phyloP scores from a whole-genome alignment of 345 rosid genomes.

The Rhodomyrtus tomentosa region DNA sequence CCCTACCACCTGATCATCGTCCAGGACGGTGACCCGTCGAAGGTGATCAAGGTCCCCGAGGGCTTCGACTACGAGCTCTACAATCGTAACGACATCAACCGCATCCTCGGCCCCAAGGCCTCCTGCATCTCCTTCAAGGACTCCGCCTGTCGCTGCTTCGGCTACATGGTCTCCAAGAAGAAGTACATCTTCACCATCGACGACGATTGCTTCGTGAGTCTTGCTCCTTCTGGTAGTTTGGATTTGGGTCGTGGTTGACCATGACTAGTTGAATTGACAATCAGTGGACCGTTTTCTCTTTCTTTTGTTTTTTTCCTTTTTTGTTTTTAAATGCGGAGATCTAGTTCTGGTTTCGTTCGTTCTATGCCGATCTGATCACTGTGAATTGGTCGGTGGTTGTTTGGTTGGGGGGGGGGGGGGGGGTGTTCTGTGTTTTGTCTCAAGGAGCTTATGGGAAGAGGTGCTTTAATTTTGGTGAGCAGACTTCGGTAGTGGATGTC shows the following conservation, averaged over 20 bases:
- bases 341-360: background rate
- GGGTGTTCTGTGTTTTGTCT: background rate
- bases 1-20: slow-evolving; percentile 36
- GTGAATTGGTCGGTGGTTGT: background rate
- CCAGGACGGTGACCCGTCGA: slow-evolving; percentile 37
- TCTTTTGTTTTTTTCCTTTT: background rate
- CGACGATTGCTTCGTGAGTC: slow-evolving; percentile 35
- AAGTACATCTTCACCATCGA: slow-evolving; percentile 36
- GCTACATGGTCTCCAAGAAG: slow-evolving; percentile 34
- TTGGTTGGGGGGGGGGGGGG: background rate
- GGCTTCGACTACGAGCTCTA: slow-evolving; percentile 34
- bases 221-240: background rate
- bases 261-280: background rate
- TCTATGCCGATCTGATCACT: background rate
- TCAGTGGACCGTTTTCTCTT: background rate
- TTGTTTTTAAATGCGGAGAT: background rate
- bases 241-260: background rate
- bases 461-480: background rate
- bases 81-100: slow-evolving; percentile 28
- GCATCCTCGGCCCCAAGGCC: slow-evolving; percentile 35
- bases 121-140: slow-evolving; percentile 43
- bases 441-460: background rate
- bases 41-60: slow-evolving; percentile 27
- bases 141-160: slow-evolving; percentile 36
- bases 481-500: background rate